These are phyloP conservation scores for Aspergillus sp. DNA, from an alignment of 2,329 filamentous ascomycete genomes.

Conservation along the genomic window DNA sequence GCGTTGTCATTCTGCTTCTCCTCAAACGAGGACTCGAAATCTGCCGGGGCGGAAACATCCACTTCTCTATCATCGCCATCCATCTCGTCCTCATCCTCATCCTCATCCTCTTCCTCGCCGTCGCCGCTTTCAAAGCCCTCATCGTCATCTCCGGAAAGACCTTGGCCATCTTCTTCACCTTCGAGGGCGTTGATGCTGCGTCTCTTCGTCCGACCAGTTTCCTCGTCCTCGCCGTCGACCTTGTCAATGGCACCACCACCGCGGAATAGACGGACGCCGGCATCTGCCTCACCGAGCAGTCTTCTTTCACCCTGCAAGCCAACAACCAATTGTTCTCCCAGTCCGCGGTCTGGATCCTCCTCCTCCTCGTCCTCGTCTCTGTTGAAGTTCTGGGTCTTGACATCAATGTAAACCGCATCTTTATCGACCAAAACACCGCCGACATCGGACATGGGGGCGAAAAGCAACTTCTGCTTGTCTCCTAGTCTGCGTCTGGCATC, in stretches of 20 bases:
- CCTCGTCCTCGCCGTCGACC: conserved; percentile 50
- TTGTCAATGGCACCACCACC: conserved; percentile 62
- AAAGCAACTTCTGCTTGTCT: conserved; percentile 93
- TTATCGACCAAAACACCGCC: conserved; percentile 94
- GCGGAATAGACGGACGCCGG: conserved; percentile 78
- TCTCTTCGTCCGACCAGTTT: conserved; percentile 50
- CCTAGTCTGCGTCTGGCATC: conserved; percentile 72
- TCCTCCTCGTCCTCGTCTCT: conserved; percentile 56
- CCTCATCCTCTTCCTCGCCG: conserved; percentile 45
- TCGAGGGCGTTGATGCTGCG: conserved; percentile 47
- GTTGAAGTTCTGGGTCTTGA: conserved; percentile 66
- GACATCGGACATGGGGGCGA: conserved; percentile 97
- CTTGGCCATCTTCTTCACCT: conserved; percentile 45
- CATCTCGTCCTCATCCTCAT: conserved; percentile 32
- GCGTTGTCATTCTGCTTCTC: conserved; percentile 48
- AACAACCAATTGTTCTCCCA: conserved; percentile 92
- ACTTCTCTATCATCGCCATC: conserved; percentile 32
- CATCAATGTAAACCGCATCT: conserved; percentile 85
- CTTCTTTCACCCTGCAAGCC: conserved; percentile 75
- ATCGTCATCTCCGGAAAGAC: conserved; percentile 52
- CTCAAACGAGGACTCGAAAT: conserved; percentile 38
- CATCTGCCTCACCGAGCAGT: conserved; percentile 72
- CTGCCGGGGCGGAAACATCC: conserved; percentile 35
- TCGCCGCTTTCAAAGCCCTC: conserved; percentile 45
- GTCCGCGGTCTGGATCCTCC: conserved; percentile 65